Conservation (phyloP, 805 yeast genomes). For the Barnettozyma californica region DNA sequence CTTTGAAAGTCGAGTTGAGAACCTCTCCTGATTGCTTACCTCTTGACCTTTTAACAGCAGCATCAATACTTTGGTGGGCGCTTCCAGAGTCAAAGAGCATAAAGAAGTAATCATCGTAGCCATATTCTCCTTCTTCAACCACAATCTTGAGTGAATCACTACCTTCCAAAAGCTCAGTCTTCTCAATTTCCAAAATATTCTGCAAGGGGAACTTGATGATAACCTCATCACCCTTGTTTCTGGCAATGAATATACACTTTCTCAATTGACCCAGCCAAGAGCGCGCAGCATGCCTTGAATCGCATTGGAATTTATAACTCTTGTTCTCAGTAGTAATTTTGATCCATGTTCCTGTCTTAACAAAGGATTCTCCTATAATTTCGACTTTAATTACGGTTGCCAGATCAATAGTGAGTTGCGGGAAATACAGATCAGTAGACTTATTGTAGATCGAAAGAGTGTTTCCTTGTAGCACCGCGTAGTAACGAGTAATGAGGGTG, state of each 20-base stretch:
- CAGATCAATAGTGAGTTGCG: constrained; percentile 68
- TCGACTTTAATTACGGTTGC: constrained; percentile 59
- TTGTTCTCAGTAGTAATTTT: constrained; percentile 52
- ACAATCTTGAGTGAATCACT: constrained; percentile 56
- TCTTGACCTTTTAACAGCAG: constrained; percentile 28
- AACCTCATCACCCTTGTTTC: constrained; percentile 67
- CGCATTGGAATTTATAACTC: constrained; percentile 65
- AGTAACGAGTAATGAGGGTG: constrained; percentile 45
- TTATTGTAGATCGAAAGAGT: constrained; percentile 63
- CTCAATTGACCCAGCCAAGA: constrained; percentile 75
- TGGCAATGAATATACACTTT: constrained; percentile 64
- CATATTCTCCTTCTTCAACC: constrained; percentile 52
- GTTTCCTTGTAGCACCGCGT: constrained; percentile 75
- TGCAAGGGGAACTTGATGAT: constrained; percentile 71
- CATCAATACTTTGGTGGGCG: constrained; percentile 36
- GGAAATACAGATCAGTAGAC: constrained; percentile 82
- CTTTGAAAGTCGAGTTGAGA: constrained; percentile 5
- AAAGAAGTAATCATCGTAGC: constrained; percentile 64
- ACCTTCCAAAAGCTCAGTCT: constrained; percentile 47
- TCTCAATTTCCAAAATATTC: constrained; percentile 58
- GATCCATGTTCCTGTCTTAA: constrained; percentile 39
- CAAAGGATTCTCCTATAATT: constrained; percentile 27
- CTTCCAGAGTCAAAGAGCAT: constrained; percentile 56
- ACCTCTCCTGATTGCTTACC: constrained; percentile 3
- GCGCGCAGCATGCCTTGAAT: constrained; percentile 65